Conservation (phyloP, 2,329 filamentous ascomycete genomes). For the Truncatella angustata region DNA sequence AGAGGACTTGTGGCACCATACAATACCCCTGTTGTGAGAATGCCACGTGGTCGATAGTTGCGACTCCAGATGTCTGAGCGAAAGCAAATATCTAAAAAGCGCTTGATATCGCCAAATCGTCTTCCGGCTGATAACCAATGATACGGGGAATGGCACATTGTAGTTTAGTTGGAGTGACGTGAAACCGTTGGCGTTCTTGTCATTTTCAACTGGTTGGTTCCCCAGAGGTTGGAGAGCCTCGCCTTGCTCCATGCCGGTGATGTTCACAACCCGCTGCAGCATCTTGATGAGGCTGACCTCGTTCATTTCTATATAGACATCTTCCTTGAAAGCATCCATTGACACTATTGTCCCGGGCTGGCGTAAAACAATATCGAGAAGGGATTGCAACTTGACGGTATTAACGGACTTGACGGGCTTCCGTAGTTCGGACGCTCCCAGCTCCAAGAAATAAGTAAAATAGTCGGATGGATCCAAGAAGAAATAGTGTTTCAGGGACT, state of each 20-base stretch:
- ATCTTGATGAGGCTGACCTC: constrained; percentile 90
- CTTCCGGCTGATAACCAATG: constrained; percentile 91
- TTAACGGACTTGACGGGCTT: constrained; percentile 90
- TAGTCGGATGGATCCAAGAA: constrained; percentile 98
- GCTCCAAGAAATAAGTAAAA: constrained; percentile 95
- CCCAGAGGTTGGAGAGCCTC: constrained; percentile 74
- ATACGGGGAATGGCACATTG: constrained; percentile 89
- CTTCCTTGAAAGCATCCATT: constrained; percentile 95
- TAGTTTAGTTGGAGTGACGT: constrained; percentile 95
- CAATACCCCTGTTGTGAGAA: constrained; percentile 75
- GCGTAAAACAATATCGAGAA: constrained; percentile 94
- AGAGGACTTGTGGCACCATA: constrained; percentile 80
- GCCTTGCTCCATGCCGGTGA: constrained; percentile 91
- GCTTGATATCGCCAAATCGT: constrained; percentile 97
- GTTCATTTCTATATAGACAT: constrained; percentile 97
- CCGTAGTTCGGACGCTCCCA: constrained; percentile 83
- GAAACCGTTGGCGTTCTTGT: constrained; percentile 86
- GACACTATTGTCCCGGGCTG: constrained; percentile 93
- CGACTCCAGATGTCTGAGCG: constrained; percentile 83
- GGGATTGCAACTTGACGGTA: constrained; percentile 86
- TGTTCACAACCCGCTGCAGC: constrained; percentile 93
- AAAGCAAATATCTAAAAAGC: constrained; percentile 90
- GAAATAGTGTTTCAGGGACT: constrained; percentile 97
- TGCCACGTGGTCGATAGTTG: constrained; percentile 87
- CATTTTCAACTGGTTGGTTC: constrained; percentile 67